Percentiles rank a stretch among this genome's conserved stretches.
These are phyloP conservation scores for Hypocrella siamensis DNA, from an alignment of 2,329 filamentous ascomycete genomes.

Conservation along the genomic window DNA sequence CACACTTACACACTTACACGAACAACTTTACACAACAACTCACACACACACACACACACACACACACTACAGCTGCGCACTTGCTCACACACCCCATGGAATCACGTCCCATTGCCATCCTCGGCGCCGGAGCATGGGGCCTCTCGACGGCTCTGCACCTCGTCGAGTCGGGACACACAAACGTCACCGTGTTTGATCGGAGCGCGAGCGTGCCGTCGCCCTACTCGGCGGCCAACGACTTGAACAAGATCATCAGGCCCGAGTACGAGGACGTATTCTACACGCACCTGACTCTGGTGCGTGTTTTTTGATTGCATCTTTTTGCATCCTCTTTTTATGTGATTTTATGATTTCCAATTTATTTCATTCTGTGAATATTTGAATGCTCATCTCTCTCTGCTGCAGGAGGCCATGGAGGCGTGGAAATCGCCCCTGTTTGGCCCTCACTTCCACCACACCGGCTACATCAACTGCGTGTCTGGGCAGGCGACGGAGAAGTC, in stretches of 20 bases:
- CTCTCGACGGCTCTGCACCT: conserved; percentile 33
- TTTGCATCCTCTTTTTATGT: neutral
- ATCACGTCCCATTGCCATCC: conserved; percentile 9
- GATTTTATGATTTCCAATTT: neutral
- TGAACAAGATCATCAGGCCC: conserved; percentile 46
- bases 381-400: too few relatives aligned
- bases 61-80: too few relatives aligned
- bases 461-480: conserved; percentile 30
- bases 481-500: conserved; percentile 30
- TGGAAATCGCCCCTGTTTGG: conserved; percentile 37
- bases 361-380: too few relatives aligned
- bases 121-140: conserved; percentile 33
- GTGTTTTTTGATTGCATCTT: conserved; percentile 6
- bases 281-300: conserved; percentile 33
- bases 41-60: too few relatives aligned
- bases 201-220: conserved; percentile 21
- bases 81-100: too few relatives aligned
- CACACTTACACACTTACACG: too few relatives aligned
- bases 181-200: conserved; percentile 31
- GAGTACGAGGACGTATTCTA: conserved; percentile 44
- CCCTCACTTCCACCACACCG: conserved; percentile 30
- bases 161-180: conserved; percentile 22
- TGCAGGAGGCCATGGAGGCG: conserved; percentile 28
- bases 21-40: too few relatives aligned
- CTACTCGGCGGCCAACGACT: conserved; percentile 39